Evolutionary conservation across 176 grass and related monocot species (phyloP), one percentile per base, ranked within the genome.

Genomic region (Saccharum officinarum): DNA sequence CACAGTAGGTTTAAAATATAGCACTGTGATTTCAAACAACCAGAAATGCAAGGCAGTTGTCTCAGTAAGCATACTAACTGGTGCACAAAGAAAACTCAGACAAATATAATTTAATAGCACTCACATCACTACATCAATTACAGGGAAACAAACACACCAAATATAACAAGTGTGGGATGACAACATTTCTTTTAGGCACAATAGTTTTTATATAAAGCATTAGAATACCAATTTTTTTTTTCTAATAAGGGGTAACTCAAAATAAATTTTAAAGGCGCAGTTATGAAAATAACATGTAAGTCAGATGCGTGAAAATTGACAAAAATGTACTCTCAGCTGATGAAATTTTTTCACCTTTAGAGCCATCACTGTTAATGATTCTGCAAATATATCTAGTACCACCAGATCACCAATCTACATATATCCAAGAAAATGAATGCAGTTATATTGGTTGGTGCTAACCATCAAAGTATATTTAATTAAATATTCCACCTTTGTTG

Each of bases 381-480:
- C 94, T 82, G 93, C 91, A 92, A 79, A 88, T 86, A 99, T 94
- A 96, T 99, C 97, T 84, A 99, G 79, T 65, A 99, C 90, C 15
- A 89, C 92, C 69, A 99, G 88, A 89, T 96, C 93, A 16, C 93
- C 88, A 30, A 92, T 73, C 93, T 95, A 85, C 69, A 79, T 46
- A 45, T 17, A 82, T 73, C 16, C 42, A 88, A 88, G 39, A 85
- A 64, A 69, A 64, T 81, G 57, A 55, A 74, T 83, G 55, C 10
- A 39, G 7, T 79, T 79, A 82, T 34, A 45, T 39, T 55, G 4
- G 12, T 18, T 16, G 16, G 71, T 69, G 39, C 10, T 61, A 31
- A 65, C 22, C 49, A 81, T 52, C 31, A 67, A 31, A 85, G 50
- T 50, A 46, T 57, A 42, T 23, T 67, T 75, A 77, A 80, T 67